phyloP scores from a whole-genome alignment of 1,284 basidiomycete genomes.

The Termitomyces sp. region DNA sequence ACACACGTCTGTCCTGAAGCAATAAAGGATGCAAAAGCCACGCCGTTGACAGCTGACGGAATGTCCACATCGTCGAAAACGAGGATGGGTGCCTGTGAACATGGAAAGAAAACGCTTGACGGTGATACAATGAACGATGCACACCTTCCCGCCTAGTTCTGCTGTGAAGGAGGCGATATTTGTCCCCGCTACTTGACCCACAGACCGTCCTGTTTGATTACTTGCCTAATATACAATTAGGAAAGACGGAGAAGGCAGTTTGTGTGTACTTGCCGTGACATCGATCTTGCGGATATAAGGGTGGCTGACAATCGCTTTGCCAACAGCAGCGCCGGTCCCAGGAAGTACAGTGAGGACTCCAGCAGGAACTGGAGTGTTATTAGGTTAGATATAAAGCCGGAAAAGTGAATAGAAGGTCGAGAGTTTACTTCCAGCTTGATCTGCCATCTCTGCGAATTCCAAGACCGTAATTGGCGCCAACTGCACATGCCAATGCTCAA shows the following conservation, averaged over 20 bases:
- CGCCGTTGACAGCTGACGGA: constrained; percentile 66
- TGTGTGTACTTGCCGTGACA: constrained; percentile 53
- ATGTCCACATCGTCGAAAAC: constrained; percentile 75
- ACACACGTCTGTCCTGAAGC: constrained; percentile 85
- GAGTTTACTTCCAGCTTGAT: constrained; percentile 55
- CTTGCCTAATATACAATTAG: constrained; percentile 45
- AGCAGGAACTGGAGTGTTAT: constrained; percentile 52
- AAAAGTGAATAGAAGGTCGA: not conserved
- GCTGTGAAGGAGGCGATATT: constrained; percentile 75
- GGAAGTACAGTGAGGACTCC: constrained; percentile 72
- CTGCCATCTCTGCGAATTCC: constrained; percentile 63
- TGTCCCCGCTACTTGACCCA: constrained; percentile 66
- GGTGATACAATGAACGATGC: constrained; percentile 2
- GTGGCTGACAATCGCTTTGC: constrained; percentile 59
- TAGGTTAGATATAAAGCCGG: not conserved
- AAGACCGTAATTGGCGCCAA: constrained; percentile 75
- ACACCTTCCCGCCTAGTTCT: constrained; percentile 76
- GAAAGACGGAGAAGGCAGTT: not conserved
- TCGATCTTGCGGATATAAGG: constrained; percentile 73
- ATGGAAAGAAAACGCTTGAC: not conserved
- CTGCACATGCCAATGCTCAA: constrained; percentile 26
- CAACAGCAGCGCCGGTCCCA: constrained; percentile 60
- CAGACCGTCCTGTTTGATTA: constrained; percentile 63
- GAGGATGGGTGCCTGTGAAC: constrained; percentile 63
- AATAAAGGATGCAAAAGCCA: constrained; percentile 77